These are phyloP conservation scores for Macaranga tanarius DNA, from an alignment of 441 rosid species.

Conservation along the genomic window DNA sequence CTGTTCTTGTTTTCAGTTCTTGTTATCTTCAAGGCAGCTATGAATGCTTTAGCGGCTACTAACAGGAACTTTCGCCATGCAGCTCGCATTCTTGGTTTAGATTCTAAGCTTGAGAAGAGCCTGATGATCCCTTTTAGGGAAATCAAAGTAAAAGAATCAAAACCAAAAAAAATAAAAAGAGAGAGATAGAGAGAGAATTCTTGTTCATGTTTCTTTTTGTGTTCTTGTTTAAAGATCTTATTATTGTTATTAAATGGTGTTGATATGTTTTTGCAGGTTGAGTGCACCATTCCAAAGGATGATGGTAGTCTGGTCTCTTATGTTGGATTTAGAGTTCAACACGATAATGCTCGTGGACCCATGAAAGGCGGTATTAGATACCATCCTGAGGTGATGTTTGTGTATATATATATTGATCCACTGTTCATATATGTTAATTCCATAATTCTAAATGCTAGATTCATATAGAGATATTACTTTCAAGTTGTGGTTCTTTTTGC, in stretches of 20 bases:
- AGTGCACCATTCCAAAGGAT: constrained; percentile 68
- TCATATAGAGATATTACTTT: neutral
- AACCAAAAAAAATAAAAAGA: no score
- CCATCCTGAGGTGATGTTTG: constrained; percentile 57
- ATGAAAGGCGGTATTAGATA: constrained; percentile 81
- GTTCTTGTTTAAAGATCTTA: neutral
- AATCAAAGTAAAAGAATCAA: constrained; percentile 52
- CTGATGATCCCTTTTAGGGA: constrained; percentile 90
- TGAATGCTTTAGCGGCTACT: constrained; percentile 91
- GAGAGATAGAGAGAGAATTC: neutral
- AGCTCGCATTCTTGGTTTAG: constrained; percentile 69
- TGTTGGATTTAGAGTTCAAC: constrained; percentile 75
- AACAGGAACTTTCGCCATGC: constrained; percentile 83
- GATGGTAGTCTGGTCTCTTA: constrained; percentile 67
- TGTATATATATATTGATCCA: neutral
- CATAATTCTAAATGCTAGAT: neutral
- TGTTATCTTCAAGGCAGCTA: constrained; percentile 19
- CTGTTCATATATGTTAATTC: neutral
- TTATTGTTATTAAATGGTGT: neutral
- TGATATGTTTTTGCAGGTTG: constrained; percentile 45
- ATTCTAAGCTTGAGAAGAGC: constrained; percentile 74
- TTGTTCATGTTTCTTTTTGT: neutral
- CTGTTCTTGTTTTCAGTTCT: neutral
- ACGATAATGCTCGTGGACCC: constrained; percentile 77
- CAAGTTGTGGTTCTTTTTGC: neutral